phyloP scores from a whole-genome alignment of 2,329 filamentous ascomycete genomes.

The Amphichorda felina region DNA sequence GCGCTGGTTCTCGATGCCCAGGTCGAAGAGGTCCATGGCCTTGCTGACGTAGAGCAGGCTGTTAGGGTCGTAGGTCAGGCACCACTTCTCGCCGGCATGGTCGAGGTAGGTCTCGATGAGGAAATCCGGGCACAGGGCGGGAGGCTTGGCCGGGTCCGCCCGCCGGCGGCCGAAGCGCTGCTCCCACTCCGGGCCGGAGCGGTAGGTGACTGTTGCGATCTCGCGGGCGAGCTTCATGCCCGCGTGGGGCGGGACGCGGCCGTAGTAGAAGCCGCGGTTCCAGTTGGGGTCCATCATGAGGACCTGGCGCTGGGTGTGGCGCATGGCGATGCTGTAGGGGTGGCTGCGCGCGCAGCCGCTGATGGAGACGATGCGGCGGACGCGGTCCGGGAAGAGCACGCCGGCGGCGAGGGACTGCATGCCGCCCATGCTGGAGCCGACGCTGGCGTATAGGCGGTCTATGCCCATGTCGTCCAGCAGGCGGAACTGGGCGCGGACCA shows the following conservation, averaged over 20 bases:
- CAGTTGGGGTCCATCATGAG: conserved; percentile 99
- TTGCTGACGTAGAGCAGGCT: conserved; percentile 94
- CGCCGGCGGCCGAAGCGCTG: conserved; percentile 80
- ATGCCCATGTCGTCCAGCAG: conserved; percentile 73
- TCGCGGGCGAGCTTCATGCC: conserved; percentile 97
- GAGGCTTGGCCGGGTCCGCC: conserved; percentile 75
- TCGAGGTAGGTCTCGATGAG: conserved; percentile 97
- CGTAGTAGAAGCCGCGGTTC: conserved; percentile 92
- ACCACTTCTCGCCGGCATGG: conserved; percentile 97
- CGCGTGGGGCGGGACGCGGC: conserved; percentile 74
- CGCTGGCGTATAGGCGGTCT: conserved; percentile 72
- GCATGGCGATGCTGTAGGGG: conserved; percentile 97
- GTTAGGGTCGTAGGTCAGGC: conserved; percentile 91
- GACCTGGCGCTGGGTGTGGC: conserved; percentile 92
- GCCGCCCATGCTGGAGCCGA: conserved; percentile 94
- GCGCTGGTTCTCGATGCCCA: conserved; percentile 60
- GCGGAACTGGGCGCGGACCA: conserved; percentile 92
- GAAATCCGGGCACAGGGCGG: conserved; percentile 93
- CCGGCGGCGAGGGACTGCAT: conserved; percentile 93
- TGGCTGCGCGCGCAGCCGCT: conserved; percentile 90
- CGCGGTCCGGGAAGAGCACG: conserved; percentile 68
- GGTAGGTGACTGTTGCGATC: conserved; percentile 95
- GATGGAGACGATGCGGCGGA: conserved; percentile 76
- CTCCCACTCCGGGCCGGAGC: conserved; percentile 96
- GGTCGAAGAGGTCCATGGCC: conserved; percentile 96